Evolutionary conservation across 148 eudicot species (phyloP), one percentile per base, ranked within the genome.

Genomic region (Spergularia marina): DNA sequence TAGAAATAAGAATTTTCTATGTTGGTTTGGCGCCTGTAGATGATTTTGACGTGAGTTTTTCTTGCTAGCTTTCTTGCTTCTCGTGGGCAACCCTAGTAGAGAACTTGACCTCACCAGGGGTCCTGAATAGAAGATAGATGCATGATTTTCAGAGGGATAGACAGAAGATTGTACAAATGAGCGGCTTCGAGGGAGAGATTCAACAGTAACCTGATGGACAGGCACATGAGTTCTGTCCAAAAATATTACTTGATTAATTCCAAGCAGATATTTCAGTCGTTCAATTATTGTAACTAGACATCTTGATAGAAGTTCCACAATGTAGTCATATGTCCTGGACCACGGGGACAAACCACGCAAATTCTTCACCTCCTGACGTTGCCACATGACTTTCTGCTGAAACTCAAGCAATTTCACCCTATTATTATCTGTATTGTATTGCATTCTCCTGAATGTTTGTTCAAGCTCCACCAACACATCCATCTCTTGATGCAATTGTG

Each of bases 381-480:
- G 98, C 90, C 96, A 84, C 18, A 83, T 68, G 52, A 94, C 97
- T 83, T 89, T 94, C 76, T 91, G 91, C 83, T 86, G 91, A 77
- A 85, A 91, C 82, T 94, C 97, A 2, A 88, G 86, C 81, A 90
- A 68, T 70, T 90, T 90, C 81, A 87, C 84, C 58, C 79, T 78
- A 62, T 76, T 80, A 13, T 78, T 65, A 53, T 83, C 85, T 8
- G 83, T 80, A 65, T 79, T 88, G 64, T 80, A 81, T 76, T 83
- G 86, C 91, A 91, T 90, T 84, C 89, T 82, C 84, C 91, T 86
- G 23, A 91, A 81, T 44, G 82, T 86, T 80, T 89, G 95, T 78
- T 94, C 97, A 76, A 88, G 91, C 83, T 91, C 98, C 40, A 87
- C 87, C 76, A 94, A 78, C 76, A 90, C 96, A 70, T 91, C 97